These are phyloP conservation scores for Alloteropsis semialata DNA, from an alignment of 176 grass and related monocot genomes.

Conservation along the genomic window DNA sequence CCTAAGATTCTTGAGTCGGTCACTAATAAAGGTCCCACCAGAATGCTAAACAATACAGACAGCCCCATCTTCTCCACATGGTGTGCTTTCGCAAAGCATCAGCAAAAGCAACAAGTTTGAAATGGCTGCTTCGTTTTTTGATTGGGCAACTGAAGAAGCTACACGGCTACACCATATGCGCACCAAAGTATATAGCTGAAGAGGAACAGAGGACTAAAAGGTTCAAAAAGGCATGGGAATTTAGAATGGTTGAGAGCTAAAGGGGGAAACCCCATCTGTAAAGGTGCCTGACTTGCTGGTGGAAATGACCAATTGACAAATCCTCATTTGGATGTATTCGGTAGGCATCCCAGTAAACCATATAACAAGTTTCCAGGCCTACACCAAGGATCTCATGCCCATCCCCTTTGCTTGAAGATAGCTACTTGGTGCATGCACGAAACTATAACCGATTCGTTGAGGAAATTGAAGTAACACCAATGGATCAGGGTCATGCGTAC, in stretches of 20 bases:
- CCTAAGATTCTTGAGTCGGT: neutral
- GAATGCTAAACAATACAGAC: constrained; percentile 3
- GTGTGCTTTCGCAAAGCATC: constrained; percentile 30
- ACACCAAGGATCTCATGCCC: neutral
- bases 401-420: neutral
- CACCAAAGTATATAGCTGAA: neutral
- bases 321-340: neutral
- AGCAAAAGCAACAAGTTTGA: neutral
- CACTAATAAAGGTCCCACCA: neutral
- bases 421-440: neutral
- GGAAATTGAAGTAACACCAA: neutral
- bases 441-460: neutral
- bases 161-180: neutral
- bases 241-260: neutral
- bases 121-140: neutral
- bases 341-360: neutral
- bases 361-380: neutral
- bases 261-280: neutral
- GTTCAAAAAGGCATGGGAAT: neutral
- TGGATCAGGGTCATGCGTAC: neutral
- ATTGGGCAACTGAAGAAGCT: neutral
- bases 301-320: neutral
- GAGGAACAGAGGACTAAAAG: neutral
- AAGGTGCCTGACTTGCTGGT: neutral
- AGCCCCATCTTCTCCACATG: neutral